These are phyloP conservation scores for Anthracocystis panici-leucophaei DNA, from an alignment of 1,284 basidiomycete genomes.

Conservation along the genomic window DNA sequence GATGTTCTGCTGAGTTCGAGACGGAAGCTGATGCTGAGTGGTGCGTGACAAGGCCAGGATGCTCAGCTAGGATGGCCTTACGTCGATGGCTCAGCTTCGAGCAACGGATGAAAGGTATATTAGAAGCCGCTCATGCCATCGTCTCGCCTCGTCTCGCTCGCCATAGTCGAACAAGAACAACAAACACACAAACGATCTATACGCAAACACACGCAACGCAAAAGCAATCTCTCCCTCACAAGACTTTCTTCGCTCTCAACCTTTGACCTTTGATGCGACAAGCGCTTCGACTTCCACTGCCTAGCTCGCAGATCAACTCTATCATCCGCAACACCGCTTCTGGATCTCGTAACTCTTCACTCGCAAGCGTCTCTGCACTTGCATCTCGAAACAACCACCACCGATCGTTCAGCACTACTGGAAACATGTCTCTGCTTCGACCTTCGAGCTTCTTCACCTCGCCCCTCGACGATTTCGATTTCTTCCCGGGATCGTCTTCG, in stretches of 20 bases:
- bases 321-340: slow-evolving; percentile 30
- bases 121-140: background rate
- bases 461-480: slow-evolving; percentile 47
- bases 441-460: slow-evolving; percentile 39
- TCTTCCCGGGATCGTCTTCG: slow-evolving; percentile 32
- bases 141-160: background rate
- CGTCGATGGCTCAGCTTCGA: background rate
- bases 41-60: too few species aligned
- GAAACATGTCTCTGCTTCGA: slow-evolving; percentile 45
- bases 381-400: background rate
- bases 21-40: background rate
- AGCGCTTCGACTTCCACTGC: slow-evolving; percentile 47
- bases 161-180: background rate
- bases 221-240: background rate
- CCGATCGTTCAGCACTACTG: slow-evolving; percentile 22
- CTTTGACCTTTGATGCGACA: slow-evolving; percentile 36
- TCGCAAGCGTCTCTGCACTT: slow-evolving; percentile 21
- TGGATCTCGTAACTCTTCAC: slow-evolving; percentile 18
- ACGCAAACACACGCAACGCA: slow-evolving; percentile 2
- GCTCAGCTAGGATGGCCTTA: background rate
- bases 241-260: background rate
- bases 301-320: slow-evolving; percentile 31
- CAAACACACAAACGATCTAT: background rate
- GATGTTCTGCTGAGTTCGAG: background rate
- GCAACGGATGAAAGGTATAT: slow-evolving; percentile 3